Base-by-base conservation (phyloP, 1,139 yeast species). In the Blastobotrys niveus region DNA sequence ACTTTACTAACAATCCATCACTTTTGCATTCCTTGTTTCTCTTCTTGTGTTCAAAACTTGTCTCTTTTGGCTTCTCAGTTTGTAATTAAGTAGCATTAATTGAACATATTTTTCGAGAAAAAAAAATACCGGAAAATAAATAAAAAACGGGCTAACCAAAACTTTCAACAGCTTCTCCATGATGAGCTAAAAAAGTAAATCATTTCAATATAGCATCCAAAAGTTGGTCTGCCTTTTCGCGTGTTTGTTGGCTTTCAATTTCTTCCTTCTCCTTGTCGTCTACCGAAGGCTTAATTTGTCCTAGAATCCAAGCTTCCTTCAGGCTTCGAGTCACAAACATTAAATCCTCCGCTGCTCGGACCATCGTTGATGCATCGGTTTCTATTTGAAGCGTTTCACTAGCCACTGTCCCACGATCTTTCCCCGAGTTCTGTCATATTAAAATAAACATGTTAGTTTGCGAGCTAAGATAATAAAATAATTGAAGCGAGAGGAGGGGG, bases 291-390 rank as follows among this genome's bases (percentile, higher is more conserved):
- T 58, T 56, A n/a, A 65, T 57, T 48, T 65, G 70, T 18, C 72
- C 71, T 25, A 67, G 53, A 17, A 67, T 58, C 72, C 72, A 67
- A 9, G 70, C 67, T 49, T 67, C 72, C 47, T 67, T 68, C 37
- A 67, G 50, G 24, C 63, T 58, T 19, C 72, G 53, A 1, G 71
- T 65, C 30, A 67, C 62, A 46, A 62, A 63, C 36, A 67, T 53
- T 46, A 67, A 50, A 40, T 67, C 72, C 47, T 67, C 72, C 4
- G 63, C 62, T 1, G 69, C 65, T 3, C 67, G 57, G n/a, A 66
- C 61, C 42, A 63, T 56, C 6, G 65, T 55, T 0, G 63, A 53
- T 5, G 65, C 60, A 47, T 60, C 59, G 32, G 64, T 58, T 47
- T 63, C 66, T 7, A 64, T 61, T 34, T 62, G 64, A 45, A 56